These are phyloP conservation scores for Xylariaceae sp. DNA, from an alignment of 2,329 filamentous ascomycete genomes.

Conservation along the genomic window DNA sequence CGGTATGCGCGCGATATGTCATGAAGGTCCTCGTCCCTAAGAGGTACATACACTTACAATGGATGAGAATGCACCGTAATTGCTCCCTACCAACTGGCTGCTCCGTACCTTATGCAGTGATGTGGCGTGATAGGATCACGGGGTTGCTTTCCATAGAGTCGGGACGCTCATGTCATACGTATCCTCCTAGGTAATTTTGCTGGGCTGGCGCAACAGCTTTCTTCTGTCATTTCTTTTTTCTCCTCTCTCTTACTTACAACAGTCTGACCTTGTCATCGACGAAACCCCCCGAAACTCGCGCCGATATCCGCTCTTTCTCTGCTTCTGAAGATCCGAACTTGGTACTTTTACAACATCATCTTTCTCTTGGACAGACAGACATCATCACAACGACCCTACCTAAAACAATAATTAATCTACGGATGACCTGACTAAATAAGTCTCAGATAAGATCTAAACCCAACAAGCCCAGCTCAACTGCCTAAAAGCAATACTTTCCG, in stretches of 20 bases:
- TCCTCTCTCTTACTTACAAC: background rate
- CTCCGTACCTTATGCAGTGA: background rate
- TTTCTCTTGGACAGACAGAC: background rate
- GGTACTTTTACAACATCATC: background rate
- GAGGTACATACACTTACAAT: background rate
- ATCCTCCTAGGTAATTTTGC: background rate
- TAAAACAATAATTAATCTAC: too few relatives aligned
- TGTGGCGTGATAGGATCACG: slow-evolving; percentile 10
- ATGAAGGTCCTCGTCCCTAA: too few relatives aligned
- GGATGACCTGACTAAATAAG: background rate
- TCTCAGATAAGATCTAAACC: background rate
- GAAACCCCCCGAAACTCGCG: background rate
- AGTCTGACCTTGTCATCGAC: background rate
- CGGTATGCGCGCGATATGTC: too few relatives aligned
- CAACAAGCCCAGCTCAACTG: background rate
- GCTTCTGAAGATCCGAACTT: background rate
- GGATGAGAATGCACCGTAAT: background rate
- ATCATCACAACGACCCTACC: background rate
- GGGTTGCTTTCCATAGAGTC: slow-evolving; percentile 1
- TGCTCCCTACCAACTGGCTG: background rate
- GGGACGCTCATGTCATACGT: background rate
- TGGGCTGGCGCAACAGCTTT: background rate
- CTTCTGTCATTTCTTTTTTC: slow-evolving; percentile 23
- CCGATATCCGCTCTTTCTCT: background rate
- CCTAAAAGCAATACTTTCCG: too few relatives aligned